Evolutionary conservation across 2,329 filamentous ascomycete genomes (phyloP).

Genomic region (Zasmidium citrigriseum): DNA sequence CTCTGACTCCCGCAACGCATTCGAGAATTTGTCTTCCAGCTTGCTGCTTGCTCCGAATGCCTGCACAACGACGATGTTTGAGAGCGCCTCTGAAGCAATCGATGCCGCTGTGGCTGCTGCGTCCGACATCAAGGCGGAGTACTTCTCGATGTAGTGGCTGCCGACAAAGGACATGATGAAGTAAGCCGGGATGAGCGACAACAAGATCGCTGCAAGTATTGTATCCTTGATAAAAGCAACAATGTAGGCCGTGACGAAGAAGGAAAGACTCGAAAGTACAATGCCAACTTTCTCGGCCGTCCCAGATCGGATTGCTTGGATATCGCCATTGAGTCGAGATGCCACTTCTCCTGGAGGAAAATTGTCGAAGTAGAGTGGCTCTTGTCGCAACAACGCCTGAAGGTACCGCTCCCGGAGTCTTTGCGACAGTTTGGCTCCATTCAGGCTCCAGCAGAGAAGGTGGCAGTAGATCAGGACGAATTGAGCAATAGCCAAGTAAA

Average conservation of each 20-base stretch:
- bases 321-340: conserved; percentile 64
- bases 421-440: conserved; percentile 64
- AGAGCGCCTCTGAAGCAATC: conserved; percentile 63
- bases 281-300: conserved; percentile 72
- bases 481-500: conserved; percentile 65
- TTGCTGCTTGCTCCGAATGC: conserved; percentile 59
- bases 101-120: conserved; percentile 60
- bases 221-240: conserved; percentile 67
- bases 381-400: conserved; percentile 60
- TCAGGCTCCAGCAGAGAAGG: conserved; percentile 64
- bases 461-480: conserved; percentile 59
- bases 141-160: conserved; percentile 57
- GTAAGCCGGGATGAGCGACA: conserved; percentile 65
- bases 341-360: conserved; percentile 64
- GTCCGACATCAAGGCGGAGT: conserved; percentile 51
- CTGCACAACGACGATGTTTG: conserved; percentile 47
- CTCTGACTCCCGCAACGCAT: conserved; percentile 53
- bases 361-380: conserved; percentile 65
- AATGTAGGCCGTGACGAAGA: conserved; percentile 67
- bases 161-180: conserved; percentile 60
- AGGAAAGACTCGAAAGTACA: conserved; percentile 61
- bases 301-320: conserved; percentile 66
- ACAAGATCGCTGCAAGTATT: conserved; percentile 63
- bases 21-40: conserved; percentile 61
- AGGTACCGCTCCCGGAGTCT: conserved; percentile 64